Percentiles rank a stretch among this genome's conserved stretches.
Conservation (phyloP, 2,329 filamentous ascomycete species). For the Apiospora aurea region DNA sequence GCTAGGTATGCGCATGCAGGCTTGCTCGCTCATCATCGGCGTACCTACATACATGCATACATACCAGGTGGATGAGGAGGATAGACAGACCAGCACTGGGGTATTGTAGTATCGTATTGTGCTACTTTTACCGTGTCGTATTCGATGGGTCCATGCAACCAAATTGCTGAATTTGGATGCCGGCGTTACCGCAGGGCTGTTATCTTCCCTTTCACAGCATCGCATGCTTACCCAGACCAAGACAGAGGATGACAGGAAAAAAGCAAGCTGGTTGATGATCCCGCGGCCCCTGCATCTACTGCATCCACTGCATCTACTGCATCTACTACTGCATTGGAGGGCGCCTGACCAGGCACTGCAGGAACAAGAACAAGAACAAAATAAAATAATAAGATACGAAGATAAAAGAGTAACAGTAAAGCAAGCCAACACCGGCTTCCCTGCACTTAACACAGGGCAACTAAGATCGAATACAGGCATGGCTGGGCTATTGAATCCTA, state of each 20-base stretch:
- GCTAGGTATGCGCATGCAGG: neutral
- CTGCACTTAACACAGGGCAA: neutral
- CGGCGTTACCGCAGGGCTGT: constrained; percentile 11
- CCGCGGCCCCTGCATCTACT: constrained; percentile 11
- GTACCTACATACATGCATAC: neutral
- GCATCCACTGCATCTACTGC: neutral
- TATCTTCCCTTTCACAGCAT: neutral
- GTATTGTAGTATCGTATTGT: neutral
- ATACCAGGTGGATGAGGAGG: no score
- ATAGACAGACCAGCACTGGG: neutral
- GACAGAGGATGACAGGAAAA: constrained; percentile 8
- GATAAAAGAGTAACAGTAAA: neutral
- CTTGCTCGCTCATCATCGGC: no score
- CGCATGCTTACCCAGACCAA: neutral
- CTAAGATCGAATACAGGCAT: constrained; percentile 16
- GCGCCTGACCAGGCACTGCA: constrained; percentile 6
- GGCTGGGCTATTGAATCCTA: constrained; percentile 10
- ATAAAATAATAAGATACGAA: neutral
- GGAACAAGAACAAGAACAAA: constrained; percentile 4
- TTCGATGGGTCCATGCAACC: neutral
- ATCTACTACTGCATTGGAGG: no score
- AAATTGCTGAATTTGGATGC: neutral
- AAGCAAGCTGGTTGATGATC: constrained; percentile 20
- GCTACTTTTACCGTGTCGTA: neutral
- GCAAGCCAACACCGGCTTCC: neutral